Percentiles rank a stretch among this genome's conserved stretches.
phyloP scores from a whole-genome alignment of 257 asterid species.

The Capsicum rhomboideum region DNA sequence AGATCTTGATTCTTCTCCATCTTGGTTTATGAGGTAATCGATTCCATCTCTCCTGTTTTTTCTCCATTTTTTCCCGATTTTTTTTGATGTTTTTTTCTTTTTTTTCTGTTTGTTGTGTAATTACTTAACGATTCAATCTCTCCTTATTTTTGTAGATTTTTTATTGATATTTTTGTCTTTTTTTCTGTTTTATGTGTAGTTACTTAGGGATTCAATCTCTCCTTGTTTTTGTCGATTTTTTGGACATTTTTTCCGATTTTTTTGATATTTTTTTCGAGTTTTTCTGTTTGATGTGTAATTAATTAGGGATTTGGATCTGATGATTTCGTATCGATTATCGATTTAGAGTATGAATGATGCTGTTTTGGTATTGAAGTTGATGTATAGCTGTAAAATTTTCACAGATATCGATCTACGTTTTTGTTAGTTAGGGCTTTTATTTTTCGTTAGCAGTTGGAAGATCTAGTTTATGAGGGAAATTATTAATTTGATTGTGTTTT shows the following conservation, averaged over 20 bases:
- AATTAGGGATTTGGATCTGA: background rate
- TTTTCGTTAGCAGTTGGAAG: background rate
- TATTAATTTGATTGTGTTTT: background rate
- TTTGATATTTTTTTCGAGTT: fast-evolving
- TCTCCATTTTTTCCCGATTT: background rate
- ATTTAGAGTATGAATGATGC: background rate
- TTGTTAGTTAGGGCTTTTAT: background rate
- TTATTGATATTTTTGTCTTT: too few species aligned
- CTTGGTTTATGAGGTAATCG: constrained; percentile 13
- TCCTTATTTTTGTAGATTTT: too few species aligned
- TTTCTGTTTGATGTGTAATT: background rate
- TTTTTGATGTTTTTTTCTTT: background rate
- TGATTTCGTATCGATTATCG: background rate
- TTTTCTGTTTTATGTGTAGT: too few species aligned
- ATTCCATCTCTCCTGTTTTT: background rate
- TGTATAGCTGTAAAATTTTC: background rate
- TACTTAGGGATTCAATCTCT: too few species aligned
- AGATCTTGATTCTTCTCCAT: background rate
- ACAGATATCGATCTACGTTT: background rate
- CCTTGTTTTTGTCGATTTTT: too few species aligned
- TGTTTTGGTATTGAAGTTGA: background rate
- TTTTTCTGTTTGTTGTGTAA: background rate
- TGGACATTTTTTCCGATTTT: background rate
- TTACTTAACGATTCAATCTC: background rate
- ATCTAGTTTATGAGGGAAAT: background rate